Base-by-base conservation (phyloP, 2,329 filamentous ascomycete genomes). In the Phyllosticta capitalensis region DNA sequence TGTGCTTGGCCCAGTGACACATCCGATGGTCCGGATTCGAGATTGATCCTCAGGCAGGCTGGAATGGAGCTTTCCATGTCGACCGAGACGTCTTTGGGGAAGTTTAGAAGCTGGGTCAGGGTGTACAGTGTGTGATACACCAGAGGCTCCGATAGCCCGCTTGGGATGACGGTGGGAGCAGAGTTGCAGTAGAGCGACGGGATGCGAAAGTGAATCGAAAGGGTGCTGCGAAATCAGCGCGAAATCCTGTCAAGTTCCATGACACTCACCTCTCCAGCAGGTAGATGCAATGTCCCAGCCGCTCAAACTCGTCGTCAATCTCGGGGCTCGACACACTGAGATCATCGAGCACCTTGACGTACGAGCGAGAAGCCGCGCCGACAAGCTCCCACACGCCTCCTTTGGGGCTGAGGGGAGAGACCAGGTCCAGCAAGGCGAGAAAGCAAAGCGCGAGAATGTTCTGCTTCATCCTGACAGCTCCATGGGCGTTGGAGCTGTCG, bases 161-260 rank as follows among this genome's bases (percentile, higher is more conserved):
- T n/a, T n/a, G 38, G 38, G 5, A 52, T 52, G 19, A 52, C 20
- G 50, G 50, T 22, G 9, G 53, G 56, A 5, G 56, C 56, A 1
- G 56, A 59, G 38, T 59, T 59, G 52, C 56, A 59, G 28, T 55
- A 55, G 10, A 55, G 52, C 10, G 58, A 59, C 2, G 58, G 58
- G n/a, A 52, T 21, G 10, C 28, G 58, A n/a, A 55, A 55, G 48
- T 59, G 58, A 10, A 52, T 30, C 10, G 58, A 45, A 3, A 59
- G 5, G 5, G 38, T 59, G 28, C 58, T 59, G 26, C 14, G 4
- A 4, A 17, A 19, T 54, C 9, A 59, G 56, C 17, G 14, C 17
- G 6, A n/a, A 45, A 5, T 26, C 24, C 24, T 45, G 38, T n/a
- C 38, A 7, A 17, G 6, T 3, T 6, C 38, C 17, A 14, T 7